Conservation (phyloP, 306 rosid species). For the Clitoria ternatea region DNA sequence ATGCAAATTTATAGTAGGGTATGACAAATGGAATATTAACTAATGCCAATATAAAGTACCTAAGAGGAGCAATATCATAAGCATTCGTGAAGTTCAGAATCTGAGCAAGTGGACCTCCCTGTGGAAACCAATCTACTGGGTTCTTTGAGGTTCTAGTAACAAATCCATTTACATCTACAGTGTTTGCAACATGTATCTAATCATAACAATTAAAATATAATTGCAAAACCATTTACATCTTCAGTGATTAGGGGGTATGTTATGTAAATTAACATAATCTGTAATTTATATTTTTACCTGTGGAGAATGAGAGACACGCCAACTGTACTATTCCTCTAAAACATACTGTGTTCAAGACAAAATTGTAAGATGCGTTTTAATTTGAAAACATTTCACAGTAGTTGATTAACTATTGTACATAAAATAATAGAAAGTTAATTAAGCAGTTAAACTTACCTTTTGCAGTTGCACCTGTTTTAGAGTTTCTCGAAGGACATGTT, state of each 20-base stretch:
- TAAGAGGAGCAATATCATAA: constrained; percentile 33
- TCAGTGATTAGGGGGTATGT: not conserved
- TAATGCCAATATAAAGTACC: constrained; percentile 27
- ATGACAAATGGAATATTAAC: not conserved
- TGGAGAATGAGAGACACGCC: constrained; percentile 25
- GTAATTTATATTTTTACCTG: constrained; percentile 38
- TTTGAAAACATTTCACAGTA: not conserved
- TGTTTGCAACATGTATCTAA: constrained; percentile 32
- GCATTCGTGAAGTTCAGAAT: constrained; percentile 39
- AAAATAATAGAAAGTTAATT: not conserved
- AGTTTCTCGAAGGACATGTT: constrained; percentile 45
- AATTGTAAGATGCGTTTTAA: not conserved
- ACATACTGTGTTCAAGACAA: constrained; percentile 30
- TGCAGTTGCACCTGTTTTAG: constrained; percentile 41
- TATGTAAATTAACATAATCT: not conserved
- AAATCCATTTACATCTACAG: constrained; percentile 26
- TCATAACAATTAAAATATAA: not conserved
- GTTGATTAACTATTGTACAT: not conserved
- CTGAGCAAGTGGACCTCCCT: constrained; percentile 35
- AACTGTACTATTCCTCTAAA: constrained; percentile 33
- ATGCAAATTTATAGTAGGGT: not conserved
- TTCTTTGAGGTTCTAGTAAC: constrained; percentile 25
- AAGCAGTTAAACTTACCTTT: constrained; percentile 27
- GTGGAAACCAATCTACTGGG: constrained; percentile 37
- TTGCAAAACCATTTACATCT: too few species aligned